Conservation (phyloP, 352 stramenopile genomes). For the Globisporangium megalacanthum region DNA sequence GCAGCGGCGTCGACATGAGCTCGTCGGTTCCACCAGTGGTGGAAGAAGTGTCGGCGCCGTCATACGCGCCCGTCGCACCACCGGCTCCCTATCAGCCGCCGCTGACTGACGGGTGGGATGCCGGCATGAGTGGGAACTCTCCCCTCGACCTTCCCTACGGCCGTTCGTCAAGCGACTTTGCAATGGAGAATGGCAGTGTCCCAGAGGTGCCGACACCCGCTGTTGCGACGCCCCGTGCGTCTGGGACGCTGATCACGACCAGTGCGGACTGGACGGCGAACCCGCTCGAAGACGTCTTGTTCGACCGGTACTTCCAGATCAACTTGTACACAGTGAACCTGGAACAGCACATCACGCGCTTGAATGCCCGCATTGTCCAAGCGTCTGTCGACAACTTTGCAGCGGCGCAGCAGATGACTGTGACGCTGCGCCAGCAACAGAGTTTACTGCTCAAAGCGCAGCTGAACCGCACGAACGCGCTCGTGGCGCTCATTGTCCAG, state of each 20-base stretch:
- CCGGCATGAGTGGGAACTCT: background rate
- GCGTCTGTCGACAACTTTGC: slow-evolving; percentile 40
- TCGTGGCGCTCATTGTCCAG: slow-evolving; percentile 55
- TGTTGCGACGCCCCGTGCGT: background rate
- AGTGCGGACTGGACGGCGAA: slow-evolving; percentile 30
- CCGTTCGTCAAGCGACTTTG: background rate
- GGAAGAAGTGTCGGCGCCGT: background rate
- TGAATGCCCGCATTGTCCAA: slow-evolving; percentile 42
- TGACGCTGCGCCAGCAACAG: slow-evolving; percentile 23
- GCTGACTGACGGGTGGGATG: slow-evolving; percentile 1
- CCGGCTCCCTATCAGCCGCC: background rate
- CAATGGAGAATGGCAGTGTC: background rate
- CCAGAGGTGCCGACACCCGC: background rate
- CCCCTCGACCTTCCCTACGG: too few species aligned
- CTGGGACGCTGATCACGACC: slow-evolving; percentile 18
- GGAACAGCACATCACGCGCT: slow-evolving; percentile 30
- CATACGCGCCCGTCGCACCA: background rate
- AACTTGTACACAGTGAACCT: slow-evolving; percentile 35
- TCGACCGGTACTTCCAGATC: slow-evolving; percentile 41
- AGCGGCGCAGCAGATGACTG: slow-evolving; percentile 22
- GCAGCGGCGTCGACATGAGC: background rate
- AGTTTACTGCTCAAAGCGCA: slow-evolving; percentile 23
- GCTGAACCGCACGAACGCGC: slow-evolving; percentile 22
- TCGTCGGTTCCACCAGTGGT: background rate
- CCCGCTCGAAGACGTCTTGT: slow-evolving; percentile 48